A percentile compares a stretch with the other conserved stretches of the same genome.
These are phyloP conservation scores for Vitis vinifera DNA, from an alignment of 164 flowering plant genomes.

Conservation along the genomic window ASM3070453v1 NC_081810.1:2646501-2647000, in stretches of 20 bases:
- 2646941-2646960: constrained; percentile 51
- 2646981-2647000: constrained; percentile 30
- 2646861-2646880: constrained; percentile 22
- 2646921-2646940: constrained; percentile 27
- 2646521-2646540: constrained; percentile 31
- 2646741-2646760: constrained; percentile 39
- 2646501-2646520: constrained; percentile 32
- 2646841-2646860: constrained; percentile 36
- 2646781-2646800: constrained; percentile 59
- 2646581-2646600: constrained; percentile 48
- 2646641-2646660: constrained; percentile 45
- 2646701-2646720: constrained; percentile 58
- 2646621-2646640: constrained; percentile 27
- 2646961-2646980: constrained; percentile 31
- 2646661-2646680: constrained; percentile 46
- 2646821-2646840: constrained; percentile 33
- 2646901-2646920: constrained; percentile 41
- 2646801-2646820: constrained; percentile 34
- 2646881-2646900: constrained; percentile 41
- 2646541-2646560: constrained; percentile 33
- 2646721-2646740: constrained; percentile 27
- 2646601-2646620: constrained; percentile 36
- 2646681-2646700: constrained; percentile 38
- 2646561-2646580: constrained; percentile 32
- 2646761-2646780: constrained; percentile 33